Evolutionary conservation across 768 basidiomycete genomes (phyloP).

Genomic region (Mycena galericulata): DNA sequence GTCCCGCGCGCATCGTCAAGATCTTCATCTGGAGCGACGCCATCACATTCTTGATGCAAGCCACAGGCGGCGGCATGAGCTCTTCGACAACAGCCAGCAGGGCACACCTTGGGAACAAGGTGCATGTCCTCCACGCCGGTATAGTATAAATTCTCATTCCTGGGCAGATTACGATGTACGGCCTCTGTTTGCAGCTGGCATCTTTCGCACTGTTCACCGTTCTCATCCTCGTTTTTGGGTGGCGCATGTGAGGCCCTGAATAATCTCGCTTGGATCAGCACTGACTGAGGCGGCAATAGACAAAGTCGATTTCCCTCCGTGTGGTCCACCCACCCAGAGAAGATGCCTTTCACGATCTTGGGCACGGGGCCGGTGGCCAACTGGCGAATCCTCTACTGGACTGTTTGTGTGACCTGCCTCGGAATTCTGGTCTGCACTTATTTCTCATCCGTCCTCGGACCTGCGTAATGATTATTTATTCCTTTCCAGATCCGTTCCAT

Average conservation of each 20-base stretch:
- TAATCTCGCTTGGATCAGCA: background rate
- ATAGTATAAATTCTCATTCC: background rate
- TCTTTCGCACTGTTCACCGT: slow-evolving; percentile 53
- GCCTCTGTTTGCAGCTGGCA: slow-evolving; percentile 54
- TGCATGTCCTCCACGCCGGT: slow-evolving; percentile 18
- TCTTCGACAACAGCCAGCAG: slow-evolving; percentile 33
- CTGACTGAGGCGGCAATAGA: background rate
- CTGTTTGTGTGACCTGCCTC: slow-evolving; percentile 54
- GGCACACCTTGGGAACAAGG: slow-evolving; percentile 39
- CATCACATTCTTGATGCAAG: slow-evolving; percentile 66
- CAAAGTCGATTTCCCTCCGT: background rate
- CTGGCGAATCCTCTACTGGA: slow-evolving; percentile 58
- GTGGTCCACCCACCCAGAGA: background rate
- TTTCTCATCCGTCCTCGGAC: background rate
- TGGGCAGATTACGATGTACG: slow-evolving; percentile 52
- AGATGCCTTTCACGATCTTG: background rate
- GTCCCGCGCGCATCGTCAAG: slow-evolving; percentile 51
- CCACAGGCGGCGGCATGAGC: slow-evolving; percentile 49
- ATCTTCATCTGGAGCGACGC: slow-evolving; percentile 65
- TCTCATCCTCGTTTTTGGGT: slow-evolving; percentile 49
- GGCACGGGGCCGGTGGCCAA: slow-evolving; percentile 42
- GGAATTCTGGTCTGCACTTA: slow-evolving; percentile 57
- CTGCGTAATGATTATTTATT: background rate
- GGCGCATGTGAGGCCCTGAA: slow-evolving; percentile 41
- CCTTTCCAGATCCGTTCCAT: slow-evolving; percentile 59